Percentiles rank a stretch among this genome's conserved stretches.
phyloP scores from a whole-genome alignment of 768 basidiomycete species.

The Amanita pallidorosea region DNA sequence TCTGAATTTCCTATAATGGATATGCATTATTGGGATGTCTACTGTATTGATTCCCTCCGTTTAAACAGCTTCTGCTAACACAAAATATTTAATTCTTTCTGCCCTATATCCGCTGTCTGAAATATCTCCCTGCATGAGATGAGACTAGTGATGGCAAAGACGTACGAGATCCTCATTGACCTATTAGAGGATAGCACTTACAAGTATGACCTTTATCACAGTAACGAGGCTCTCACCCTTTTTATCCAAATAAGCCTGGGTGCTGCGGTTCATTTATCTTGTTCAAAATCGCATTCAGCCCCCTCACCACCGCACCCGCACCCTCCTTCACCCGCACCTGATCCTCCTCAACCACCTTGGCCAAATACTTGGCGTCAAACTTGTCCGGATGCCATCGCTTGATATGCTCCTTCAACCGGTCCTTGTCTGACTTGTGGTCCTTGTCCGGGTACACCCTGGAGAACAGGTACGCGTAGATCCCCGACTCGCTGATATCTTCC shows the following conservation, averaged over 20 bases:
- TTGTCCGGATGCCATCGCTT: slow-evolving; percentile 77
- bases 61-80: too few relatives aligned
- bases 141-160: not conserved
- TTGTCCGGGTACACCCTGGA: slow-evolving; percentile 42
- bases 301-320: slow-evolving; percentile 62
- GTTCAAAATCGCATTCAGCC: slow-evolving; percentile 59
- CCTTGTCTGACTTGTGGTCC: slow-evolving; percentile 48
- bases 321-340: slow-evolving; percentile 59
- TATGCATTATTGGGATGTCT: too few relatives aligned
- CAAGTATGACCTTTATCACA: not conserved
- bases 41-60: too few relatives aligned
- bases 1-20: too few relatives aligned
- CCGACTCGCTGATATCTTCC: slow-evolving; percentile 48
- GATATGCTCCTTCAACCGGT: slow-evolving; percentile 67
- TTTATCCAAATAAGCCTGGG: not conserved
- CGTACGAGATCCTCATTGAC: not conserved
- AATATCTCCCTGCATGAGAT: not conserved
- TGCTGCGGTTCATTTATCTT: slow-evolving; percentile 24
- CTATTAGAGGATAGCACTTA: not conserved
- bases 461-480: slow-evolving; percentile 52
- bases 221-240: not conserved
- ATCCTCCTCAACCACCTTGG: slow-evolving; percentile 53
- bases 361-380: slow-evolving; percentile 60
- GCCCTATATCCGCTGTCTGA: too few relatives aligned
- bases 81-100: too few relatives aligned